A percentile compares a stretch with the other conserved stretches of the same genome.
phyloP scores from a whole-genome alignment of 768 basidiomycete genomes.

The Collybia sordida region DNA sequence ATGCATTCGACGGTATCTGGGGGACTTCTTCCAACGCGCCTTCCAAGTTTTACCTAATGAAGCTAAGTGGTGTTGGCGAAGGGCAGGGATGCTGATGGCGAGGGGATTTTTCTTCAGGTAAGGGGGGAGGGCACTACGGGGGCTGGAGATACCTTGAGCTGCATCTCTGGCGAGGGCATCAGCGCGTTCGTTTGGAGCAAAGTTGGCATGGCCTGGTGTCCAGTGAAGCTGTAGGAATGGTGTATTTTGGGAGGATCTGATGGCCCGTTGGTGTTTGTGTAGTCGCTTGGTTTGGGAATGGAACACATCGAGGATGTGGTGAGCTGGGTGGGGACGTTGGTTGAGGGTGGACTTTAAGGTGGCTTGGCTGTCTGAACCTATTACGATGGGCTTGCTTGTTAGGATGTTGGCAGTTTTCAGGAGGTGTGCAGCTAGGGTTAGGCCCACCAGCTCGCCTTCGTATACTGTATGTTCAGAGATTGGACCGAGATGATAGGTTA shows the following conservation, averaged over 20 bases:
- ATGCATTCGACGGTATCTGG: no score
- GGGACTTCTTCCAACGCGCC: no score
- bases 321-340: constrained; percentile 7
- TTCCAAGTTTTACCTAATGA: no score
- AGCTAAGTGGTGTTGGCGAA: no score
- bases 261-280: constrained; percentile 1
- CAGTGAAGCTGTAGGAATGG: constrained; percentile 3
- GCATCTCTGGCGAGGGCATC: constrained; percentile 6
- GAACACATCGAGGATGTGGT: constrained; percentile 6
- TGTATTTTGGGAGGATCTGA: no score
- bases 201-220: constrained; percentile 9
- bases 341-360: constrained; percentile 5
- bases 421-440: neutral
- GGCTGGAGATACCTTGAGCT: constrained; percentile 2
- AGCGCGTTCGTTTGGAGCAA: constrained; percentile 9
- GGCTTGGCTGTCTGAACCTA: no score
- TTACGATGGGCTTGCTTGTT: constrained; percentile 7
- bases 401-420: neutral
- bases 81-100: no score
- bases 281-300: constrained; percentile 1
- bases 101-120: constrained; percentile 1
- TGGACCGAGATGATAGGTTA: constrained; percentile 2
- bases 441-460: no score
- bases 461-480: constrained; percentile 1
- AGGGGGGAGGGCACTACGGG: neutral